Base-by-base conservation (phyloP, 1,284 basidiomycete species). In the Cerioporus squamosus region DNA sequence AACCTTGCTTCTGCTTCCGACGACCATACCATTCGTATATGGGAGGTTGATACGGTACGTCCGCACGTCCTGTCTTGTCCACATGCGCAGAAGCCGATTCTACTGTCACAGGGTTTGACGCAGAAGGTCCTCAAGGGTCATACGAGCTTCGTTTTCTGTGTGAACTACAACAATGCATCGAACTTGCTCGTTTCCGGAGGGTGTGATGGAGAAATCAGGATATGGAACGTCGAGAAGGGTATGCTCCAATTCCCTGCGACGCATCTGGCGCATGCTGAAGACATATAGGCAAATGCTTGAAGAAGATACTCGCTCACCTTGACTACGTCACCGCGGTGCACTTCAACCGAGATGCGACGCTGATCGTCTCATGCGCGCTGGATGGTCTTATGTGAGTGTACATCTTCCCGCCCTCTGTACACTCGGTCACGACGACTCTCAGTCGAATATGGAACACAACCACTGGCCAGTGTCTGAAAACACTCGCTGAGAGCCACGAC, bases 371-470 rank as follows among this genome's bases (percentile, higher is more conserved):
- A 6, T 94, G 91, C 68, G 86, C 93, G 47, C 87, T 95, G 55
- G 97, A 99, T 68, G 97, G 95, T 1, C 79, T 97, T 50, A 97
- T 99, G 95, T 97, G 69, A 70, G 88, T 78, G 7, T 5, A 20
- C 12, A 26, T 9, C 23, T 9, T 4, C 18, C 1, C 12, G 15
- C 5, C 2, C 45, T 42, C 26, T 12, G 20, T 12, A 42, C 23
- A 12, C 23, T 29, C 46, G 26, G 58, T 39, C 23, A 46, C 53
- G 39, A 51, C 44, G 24, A 47, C 4, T n/a, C 22, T 26, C 66
- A 97, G 95, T 68, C 95, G 95, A 23, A 90, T 97, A 71, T 99
- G 97, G 97, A 94, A 97, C 68, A 91, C 92, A 0, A 84, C 86
- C 22, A 91, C 92, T 6, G 97, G 95, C 0, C 94, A 97, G 70